These are phyloP conservation scores for Tulasnella sp. DNA, from an alignment of 768 basidiomycete species.

Conservation along the genomic window DNA sequence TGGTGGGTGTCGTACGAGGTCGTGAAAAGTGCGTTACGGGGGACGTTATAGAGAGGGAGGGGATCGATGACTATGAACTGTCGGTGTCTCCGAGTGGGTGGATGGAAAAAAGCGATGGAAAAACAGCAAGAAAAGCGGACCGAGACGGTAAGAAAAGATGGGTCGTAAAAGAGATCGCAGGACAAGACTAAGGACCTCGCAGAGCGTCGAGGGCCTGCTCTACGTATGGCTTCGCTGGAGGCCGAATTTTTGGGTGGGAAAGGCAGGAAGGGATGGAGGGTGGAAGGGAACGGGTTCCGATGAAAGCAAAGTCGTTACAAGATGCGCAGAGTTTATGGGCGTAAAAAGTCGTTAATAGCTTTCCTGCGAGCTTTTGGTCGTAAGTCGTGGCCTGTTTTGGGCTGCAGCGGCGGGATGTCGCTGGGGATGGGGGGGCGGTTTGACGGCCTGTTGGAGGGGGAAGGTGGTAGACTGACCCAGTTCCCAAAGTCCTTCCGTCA, in stretches of 20 bases:
- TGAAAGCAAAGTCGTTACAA: not conserved
- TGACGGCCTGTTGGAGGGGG: conserved; percentile 7
- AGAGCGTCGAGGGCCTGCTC: conserved; percentile 5
- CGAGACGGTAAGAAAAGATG: not conserved
- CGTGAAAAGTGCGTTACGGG: conserved; percentile 15
- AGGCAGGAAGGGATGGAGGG: conserved; percentile 1
- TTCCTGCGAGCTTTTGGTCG: conserved; percentile 11
- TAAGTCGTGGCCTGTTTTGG: conserved; percentile 7
- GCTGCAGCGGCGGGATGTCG: not conserved
- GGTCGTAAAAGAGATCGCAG: conserved; percentile 6
- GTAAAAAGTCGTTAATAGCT: not conserved
- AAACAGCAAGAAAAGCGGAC: conserved; percentile 15
- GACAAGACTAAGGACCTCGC: not conserved
- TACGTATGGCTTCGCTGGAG: conserved; percentile 11
- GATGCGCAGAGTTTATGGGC: not conserved
- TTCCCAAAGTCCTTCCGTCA: conserved; percentile 7
- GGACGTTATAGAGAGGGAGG: conserved; percentile 12
- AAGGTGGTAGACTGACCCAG: not conserved
- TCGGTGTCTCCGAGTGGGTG: conserved; percentile 5
- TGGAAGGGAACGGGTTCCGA: not conserved
- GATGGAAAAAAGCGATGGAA: conserved; percentile 3
- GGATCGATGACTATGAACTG: conserved; percentile 4
- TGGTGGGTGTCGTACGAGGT: conserved; percentile 11
- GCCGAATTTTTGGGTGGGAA: conserved; percentile 7
- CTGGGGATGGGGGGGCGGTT: not conserved